Percentiles rank a stretch among this genome's conserved stretches.
phyloP scores from a whole-genome alignment of 257 asterid species.

The Paraleonurus japonicus region DNA sequence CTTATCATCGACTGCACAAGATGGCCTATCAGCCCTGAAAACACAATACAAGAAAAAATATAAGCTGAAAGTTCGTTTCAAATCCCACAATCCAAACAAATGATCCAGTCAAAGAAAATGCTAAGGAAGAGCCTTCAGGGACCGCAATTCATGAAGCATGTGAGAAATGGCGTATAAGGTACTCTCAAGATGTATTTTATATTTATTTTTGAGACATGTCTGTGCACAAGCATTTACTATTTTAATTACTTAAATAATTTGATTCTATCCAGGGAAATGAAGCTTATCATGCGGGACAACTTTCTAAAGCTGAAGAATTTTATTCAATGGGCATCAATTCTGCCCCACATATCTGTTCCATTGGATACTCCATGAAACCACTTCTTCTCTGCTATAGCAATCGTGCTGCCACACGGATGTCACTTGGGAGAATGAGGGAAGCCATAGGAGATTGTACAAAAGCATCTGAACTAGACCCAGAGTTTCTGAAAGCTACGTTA shows the following conservation, averaged over 20 bases:
- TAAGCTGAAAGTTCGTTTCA: conserved; percentile 58
- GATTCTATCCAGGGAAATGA: conserved; percentile 71
- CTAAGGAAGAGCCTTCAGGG: conserved; percentile 37
- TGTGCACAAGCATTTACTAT: conserved; percentile 16
- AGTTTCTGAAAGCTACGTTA: conserved; percentile 61
- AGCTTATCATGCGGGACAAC: conserved; percentile 70
- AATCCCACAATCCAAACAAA: conserved; percentile 30
- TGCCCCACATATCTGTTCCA: conserved; percentile 28
- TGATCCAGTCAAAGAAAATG: conserved; percentile 36
- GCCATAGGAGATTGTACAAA: conserved; percentile 80
- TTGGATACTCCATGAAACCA: conserved; percentile 45
- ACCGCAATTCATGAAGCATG: conserved; percentile 43
- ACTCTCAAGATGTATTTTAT: conserved; percentile 1
- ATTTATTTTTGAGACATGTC: not conserved
- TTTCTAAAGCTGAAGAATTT: conserved; percentile 73
- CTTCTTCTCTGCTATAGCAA: conserved; percentile 89
- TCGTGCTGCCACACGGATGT: conserved; percentile 96
- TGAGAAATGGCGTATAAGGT: conserved; percentile 90
- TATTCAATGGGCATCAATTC: conserved; percentile 75
- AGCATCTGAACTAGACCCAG: conserved; percentile 73
- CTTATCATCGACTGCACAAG: conserved; percentile 41
- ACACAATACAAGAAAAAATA: conserved; percentile 77
- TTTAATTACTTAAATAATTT: conserved; percentile 5
- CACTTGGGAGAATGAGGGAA: conserved; percentile 80
- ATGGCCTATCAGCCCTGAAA: conserved; percentile 63